Evolutionary conservation across 2,329 filamentous ascomycete genomes (phyloP).

Genomic region (Fusarium devonianum): DNA sequence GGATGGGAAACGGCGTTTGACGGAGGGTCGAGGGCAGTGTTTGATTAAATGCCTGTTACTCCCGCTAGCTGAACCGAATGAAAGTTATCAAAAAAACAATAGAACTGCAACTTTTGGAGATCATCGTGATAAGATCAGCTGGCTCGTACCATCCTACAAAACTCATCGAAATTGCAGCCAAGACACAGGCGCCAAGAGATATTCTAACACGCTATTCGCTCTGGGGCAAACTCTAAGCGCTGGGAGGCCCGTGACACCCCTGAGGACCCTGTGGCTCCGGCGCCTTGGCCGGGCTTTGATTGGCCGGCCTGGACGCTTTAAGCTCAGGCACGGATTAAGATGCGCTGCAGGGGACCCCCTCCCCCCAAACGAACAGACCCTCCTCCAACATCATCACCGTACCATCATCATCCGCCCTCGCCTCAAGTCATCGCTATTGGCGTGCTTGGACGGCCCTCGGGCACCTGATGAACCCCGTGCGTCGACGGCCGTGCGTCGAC

Average conservation of each 20-base stretch:
- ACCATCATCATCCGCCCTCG: slow-evolving; percentile 3
- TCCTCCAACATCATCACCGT: slow-evolving; percentile 6
- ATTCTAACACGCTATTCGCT: neutral
- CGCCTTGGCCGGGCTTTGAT: slow-evolving; percentile 9
- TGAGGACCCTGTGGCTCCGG: slow-evolving; percentile 12
- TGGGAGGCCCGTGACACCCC: slow-evolving; percentile 9
- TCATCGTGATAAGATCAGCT: too few relatives aligned
- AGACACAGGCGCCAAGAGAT: neutral
- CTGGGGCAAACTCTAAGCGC: slow-evolving; percentile 18
- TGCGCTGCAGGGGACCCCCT: neutral
- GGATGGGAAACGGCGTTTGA: slow-evolving; percentile 16
- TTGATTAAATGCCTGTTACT: too few relatives aligned
- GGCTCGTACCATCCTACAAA: too few relatives aligned
- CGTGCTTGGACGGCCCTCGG: neutral
- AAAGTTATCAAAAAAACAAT: too few relatives aligned
- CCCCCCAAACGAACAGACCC: slow-evolving; percentile 10
- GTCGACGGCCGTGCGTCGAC: too few relatives aligned
- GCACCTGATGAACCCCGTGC: too few relatives aligned
- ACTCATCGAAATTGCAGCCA: neutral
- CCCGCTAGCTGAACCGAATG: too few relatives aligned
- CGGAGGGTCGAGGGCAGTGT: neutral
- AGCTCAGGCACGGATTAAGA: too few relatives aligned
- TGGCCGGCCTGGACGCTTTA: too few relatives aligned
- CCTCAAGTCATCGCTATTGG: slow-evolving; percentile 8
- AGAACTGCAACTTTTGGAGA: too few relatives aligned